A percentile compares a stretch with the other conserved stretches of the same genome.
Evolutionary conservation across 2,329 filamentous ascomycete genomes (phyloP).

Genomic region (Metarhizium guizhouense): DNA sequence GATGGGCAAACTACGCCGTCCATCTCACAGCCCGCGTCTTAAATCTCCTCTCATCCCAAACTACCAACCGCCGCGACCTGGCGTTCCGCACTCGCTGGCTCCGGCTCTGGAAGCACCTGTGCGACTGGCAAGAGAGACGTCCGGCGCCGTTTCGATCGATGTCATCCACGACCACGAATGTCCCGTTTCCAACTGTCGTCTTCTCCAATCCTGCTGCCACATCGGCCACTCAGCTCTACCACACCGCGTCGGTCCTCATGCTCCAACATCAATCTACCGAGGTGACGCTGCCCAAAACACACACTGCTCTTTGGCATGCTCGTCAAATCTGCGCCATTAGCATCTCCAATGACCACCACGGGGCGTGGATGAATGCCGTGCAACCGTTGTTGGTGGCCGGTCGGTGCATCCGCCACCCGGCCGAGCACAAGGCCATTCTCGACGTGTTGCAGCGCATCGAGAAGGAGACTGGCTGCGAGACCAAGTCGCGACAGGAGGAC

Average conservation of each 20-base stretch:
- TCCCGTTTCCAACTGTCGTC: constrained; percentile 39
- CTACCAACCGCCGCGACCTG: constrained; percentile 13
- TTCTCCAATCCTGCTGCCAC: constrained; percentile 43
- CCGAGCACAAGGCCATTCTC: constrained; percentile 32
- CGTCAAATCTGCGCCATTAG: constrained; percentile 44
- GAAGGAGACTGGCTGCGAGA: constrained; percentile 42
- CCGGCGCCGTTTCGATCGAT: constrained; percentile 27
- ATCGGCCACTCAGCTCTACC: constrained; percentile 45
- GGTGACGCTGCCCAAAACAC: constrained; percentile 29
- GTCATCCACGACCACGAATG: constrained; percentile 24
- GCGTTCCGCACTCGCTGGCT: constrained; percentile 24
- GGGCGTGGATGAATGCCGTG: constrained; percentile 44
- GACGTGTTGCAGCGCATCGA: constrained; percentile 39
- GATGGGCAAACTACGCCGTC: constrained; percentile 42
- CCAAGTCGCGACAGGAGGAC: constrained; percentile 43
- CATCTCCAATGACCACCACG: constrained; percentile 40
- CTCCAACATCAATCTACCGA: constrained; percentile 35
- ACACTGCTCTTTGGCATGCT: constrained; percentile 40
- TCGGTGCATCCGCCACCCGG: constrained; percentile 38
- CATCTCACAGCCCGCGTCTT: constrained; percentile 37
- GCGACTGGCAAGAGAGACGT: constrained; percentile 29
- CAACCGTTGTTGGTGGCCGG: constrained; percentile 47
- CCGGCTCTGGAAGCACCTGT: constrained; percentile 27
- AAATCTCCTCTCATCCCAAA: constrained; percentile 23
- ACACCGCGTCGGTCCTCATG: constrained; percentile 42